A percentile compares a stretch with the other conserved stretches of the same genome.
These are phyloP conservation scores for Leishmania guyanensis DNA, from an alignment of 208 protist species.

Conservation along the genomic window DNA sequence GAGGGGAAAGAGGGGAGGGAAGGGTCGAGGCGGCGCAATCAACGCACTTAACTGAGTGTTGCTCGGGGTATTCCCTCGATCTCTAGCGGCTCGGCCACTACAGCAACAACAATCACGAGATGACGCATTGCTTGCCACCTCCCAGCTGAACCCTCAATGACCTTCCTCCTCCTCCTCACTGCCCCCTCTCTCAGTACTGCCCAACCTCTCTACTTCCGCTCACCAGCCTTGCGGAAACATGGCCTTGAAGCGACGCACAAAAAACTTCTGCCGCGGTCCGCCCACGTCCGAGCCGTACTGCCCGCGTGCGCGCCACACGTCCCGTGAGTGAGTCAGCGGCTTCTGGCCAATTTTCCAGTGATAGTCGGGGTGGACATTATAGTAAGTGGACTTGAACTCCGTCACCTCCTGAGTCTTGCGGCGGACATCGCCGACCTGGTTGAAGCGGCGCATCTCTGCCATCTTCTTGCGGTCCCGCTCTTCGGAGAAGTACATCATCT, in stretches of 20 bases:
- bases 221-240: slow-evolving; percentile 90
- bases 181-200: neutral
- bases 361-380: slow-evolving; percentile 90
- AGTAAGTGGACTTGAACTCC: slow-evolving; percentile 86
- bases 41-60: neutral
- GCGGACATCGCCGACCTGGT: slow-evolving; percentile 50
- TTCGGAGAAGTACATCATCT: slow-evolving; percentile 84
- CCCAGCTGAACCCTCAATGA: neutral
- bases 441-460: slow-evolving; percentile 57
- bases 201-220: neutral
- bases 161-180: neutral
- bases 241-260: slow-evolving; percentile 86
- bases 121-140: neutral
- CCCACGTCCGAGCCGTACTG: slow-evolving; percentile 88
- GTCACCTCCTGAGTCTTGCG: slow-evolving; percentile 78
- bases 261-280: slow-evolving; percentile 88
- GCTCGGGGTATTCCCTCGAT: neutral
- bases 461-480: slow-evolving; percentile 61
- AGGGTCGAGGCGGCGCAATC: neutral
- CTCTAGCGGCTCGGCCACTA: neutral
- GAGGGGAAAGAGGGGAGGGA: neutral
- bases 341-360: slow-evolving; percentile 72
- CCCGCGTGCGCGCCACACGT: slow-evolving; percentile 86
- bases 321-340: slow-evolving; percentile 70
- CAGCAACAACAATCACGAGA: neutral